phyloP scores from a whole-genome alignment of 2,329 filamentous ascomycete species.

The Fusarium sulawesiense region DNA sequence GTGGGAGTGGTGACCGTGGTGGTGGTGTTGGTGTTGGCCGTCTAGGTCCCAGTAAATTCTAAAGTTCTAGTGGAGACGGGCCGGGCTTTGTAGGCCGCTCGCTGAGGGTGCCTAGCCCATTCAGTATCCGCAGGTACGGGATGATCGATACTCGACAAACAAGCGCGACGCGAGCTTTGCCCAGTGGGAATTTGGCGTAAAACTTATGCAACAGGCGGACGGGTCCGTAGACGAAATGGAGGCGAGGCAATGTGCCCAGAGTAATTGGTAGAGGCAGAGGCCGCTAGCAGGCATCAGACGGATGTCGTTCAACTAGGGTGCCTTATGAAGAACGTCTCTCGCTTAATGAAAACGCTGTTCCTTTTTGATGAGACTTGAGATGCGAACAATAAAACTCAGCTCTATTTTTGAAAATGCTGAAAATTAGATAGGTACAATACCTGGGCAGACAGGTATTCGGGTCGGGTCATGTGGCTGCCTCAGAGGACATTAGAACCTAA shows the following conservation, averaged over 20 bases:
- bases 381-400: conserved; percentile 2
- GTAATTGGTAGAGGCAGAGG: conserved; percentile 1
- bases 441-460: not conserved
- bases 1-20: conserved; percentile 44
- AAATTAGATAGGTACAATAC: not conserved
- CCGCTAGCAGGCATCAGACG: conserved; percentile 12
- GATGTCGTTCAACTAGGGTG: conserved; percentile 1
- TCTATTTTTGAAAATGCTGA: conserved; percentile 17
- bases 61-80: conserved; percentile 41
- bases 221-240: conserved; percentile 32
- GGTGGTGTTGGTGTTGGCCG: conserved; percentile 40
- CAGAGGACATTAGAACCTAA: not conserved
- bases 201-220: conserved; percentile 25
- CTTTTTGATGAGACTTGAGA: conserved; percentile 3
- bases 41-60: conserved; percentile 36
- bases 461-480: not conserved
- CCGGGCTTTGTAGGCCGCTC: conserved; percentile 39
- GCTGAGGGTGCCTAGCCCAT: conserved; percentile 20
- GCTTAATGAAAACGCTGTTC: conserved; percentile 2
- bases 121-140: conserved; percentile 19
- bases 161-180: conserved; percentile 33
- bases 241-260: conserved; percentile 17
- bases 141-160: conserved; percentile 42
- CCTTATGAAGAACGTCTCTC: conserved; percentile 3
- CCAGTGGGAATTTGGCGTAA: conserved; percentile 14